Base-by-base conservation (phyloP, 495 filamentous ascomycete genomes). In the Daldinia loculata region DNA sequence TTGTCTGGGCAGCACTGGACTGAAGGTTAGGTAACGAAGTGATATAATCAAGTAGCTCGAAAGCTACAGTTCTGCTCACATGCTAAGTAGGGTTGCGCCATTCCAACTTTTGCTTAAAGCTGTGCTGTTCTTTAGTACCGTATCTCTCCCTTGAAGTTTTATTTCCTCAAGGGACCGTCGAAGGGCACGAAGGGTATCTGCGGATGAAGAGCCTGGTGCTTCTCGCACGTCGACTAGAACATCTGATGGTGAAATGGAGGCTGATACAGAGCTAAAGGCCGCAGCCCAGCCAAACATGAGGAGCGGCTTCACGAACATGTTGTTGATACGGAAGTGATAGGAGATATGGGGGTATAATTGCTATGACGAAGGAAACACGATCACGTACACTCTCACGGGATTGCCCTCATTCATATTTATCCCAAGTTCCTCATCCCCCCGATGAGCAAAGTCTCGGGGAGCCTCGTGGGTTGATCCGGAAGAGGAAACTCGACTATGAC, bases 71-170 rank as follows among this genome's bases (percentile, higher is more conserved):
- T 24, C 17, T 39, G 24, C 74, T 68, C 62, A 78, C 76, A 76
- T 61, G 61, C 64, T 75, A 45, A 82, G 79, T 17, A 82, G 59
- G 14, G 69, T 79, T 22, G 79, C 78, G 8, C 72, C 76, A 56
- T 72, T 41, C 81, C 81, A 83, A 50, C 78, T 82, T 51, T 77
- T 82, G 17, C 76, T 74, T 27, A 83, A 58, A 30, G 63, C 75
- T 4, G 81, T 82, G 32, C 70, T 77, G 43, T 81, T 83, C 75
- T 79, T 81, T 0, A 69, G 39, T 14, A 52, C 32, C 22, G 53
- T 65, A 29, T 72, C 70, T 60, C 65, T 61, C 56, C 26, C 60
- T 14, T 61, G 67, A 39, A 50, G 65, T n/a, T 64, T 43, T 17
- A 68, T 30, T 8, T 50, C 43, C 3, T 43, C 9, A 38, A 72